A percentile compares a stretch with the other conserved stretches of the same genome.
Evolutionary conservation across 2,329 filamentous ascomycete species (phyloP).

Genomic region (Fusarium marasasianum): DNA sequence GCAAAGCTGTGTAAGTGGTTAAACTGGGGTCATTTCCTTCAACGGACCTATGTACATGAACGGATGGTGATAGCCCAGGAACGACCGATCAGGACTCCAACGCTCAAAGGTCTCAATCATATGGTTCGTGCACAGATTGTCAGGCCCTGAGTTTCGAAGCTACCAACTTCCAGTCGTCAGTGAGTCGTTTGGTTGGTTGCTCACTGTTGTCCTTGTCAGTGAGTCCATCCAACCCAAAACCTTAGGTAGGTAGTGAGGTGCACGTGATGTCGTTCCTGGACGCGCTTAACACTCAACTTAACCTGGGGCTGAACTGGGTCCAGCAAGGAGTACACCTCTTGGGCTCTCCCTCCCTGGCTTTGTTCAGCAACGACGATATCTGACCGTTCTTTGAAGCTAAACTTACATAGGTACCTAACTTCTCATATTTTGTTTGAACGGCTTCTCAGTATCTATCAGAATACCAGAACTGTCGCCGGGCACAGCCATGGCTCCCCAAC

Average conservation of each 20-base stretch:
- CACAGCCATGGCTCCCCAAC: conserved; percentile 45
- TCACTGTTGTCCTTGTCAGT: background rate
- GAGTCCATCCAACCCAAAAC: background rate
- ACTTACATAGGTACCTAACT: background rate
- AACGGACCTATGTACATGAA: too few species aligned
- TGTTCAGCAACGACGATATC: conserved; percentile 21
- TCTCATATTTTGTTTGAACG: background rate
- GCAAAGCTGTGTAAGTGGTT: conserved; percentile 5
- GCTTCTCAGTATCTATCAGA: background rate
- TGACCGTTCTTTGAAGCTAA: background rate
- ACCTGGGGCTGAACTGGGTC: conserved; percentile 7
- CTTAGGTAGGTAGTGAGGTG: background rate
- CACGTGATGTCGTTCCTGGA: conserved; percentile 32
- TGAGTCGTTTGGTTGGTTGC: background rate
- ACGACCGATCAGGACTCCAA: background rate
- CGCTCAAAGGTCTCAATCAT: background rate
- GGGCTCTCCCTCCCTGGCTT: conserved; percentile 5
- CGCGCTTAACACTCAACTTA: background rate
- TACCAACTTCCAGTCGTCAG: background rate
- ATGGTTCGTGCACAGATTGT: background rate
- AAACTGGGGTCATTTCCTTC: background rate
- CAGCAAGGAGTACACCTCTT: conserved; percentile 1
- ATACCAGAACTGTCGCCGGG: background rate
- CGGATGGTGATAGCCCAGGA: background rate
- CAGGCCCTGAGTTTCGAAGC: background rate